These are phyloP conservation scores for Raddia guianensis DNA, from an alignment of 176 grass and related monocot species.

Conservation along the genomic window DNA sequence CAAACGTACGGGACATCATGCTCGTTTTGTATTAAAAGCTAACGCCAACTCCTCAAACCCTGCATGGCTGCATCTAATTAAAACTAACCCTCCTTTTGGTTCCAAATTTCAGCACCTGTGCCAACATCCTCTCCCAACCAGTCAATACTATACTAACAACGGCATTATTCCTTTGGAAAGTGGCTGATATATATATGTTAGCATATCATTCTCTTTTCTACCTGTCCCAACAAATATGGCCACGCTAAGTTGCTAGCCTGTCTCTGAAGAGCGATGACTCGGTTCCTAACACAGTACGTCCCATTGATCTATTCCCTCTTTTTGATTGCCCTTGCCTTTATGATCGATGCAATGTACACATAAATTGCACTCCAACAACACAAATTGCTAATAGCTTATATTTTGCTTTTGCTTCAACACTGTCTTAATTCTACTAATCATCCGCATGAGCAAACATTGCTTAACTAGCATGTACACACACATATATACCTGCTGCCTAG, in stretches of 20 bases:
- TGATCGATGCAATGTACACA: not conserved
- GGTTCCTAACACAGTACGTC: not conserved
- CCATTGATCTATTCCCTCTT: not conserved
- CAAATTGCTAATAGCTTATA: not conserved
- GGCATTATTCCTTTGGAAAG: slow-evolving; percentile 11
- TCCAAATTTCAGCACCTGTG: slow-evolving; percentile 3
- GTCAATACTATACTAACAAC: slow-evolving; percentile 19
- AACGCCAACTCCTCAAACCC: not conserved
- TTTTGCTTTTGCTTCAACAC: not conserved
- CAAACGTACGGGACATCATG: too few species aligned
- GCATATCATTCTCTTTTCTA: slow-evolving; percentile 2
- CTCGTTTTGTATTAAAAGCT: not conserved
- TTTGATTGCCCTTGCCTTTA: not conserved
- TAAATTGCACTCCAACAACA: not conserved
- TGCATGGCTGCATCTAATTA: not conserved
- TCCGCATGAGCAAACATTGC: not conserved
- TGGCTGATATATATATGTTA: not conserved
- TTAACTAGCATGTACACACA: not conserved
- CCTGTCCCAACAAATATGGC: slow-evolving; percentile 22
- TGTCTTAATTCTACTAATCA: not conserved
- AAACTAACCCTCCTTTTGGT: not conserved
- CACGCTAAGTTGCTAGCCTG: not conserved
- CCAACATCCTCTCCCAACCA: not conserved
- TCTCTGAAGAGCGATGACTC: not conserved
- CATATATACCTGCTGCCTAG: not conserved